A percentile compares a stretch with the other conserved stretches of the same genome.
Conservation (phyloP, 768 basidiomycete genomes). For the Hericium erinaceus region DNA sequence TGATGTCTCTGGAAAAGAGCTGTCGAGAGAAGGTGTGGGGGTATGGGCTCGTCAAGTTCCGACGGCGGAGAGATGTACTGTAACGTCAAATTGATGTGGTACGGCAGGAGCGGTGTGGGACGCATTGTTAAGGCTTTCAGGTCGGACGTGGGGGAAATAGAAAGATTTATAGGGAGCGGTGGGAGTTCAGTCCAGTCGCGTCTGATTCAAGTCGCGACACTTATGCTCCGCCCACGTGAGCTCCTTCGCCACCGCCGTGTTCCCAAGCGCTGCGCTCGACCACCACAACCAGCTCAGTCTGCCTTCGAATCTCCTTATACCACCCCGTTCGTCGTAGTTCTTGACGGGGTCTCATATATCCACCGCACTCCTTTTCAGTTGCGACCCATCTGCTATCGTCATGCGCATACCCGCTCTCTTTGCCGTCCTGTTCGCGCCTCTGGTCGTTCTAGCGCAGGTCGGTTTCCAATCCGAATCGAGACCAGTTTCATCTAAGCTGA, state of each 20-base stretch:
- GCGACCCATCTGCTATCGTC: background rate
- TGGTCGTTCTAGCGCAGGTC: background rate
- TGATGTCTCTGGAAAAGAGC: conserved; percentile 55
- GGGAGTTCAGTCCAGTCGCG: conserved; percentile 10
- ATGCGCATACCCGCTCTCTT: background rate
- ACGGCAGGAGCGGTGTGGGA: conserved; percentile 26
- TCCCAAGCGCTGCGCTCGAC: background rate
- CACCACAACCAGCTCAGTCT: background rate
- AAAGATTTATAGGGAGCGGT: too few species aligned
- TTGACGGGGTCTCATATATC: too few species aligned
- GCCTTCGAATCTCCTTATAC: too few species aligned
- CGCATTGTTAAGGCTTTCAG: too few species aligned
- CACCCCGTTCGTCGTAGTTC: too few species aligned
- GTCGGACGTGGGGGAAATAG: too few species aligned
- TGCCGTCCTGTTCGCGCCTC: background rate
- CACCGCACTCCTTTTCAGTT: too few species aligned
- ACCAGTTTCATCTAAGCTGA: too few species aligned
- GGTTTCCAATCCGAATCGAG: background rate
- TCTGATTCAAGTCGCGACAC: background rate
- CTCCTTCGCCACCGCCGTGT: too few species aligned
- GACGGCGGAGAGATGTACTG: conserved; percentile 49
- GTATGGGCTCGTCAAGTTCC: conserved; percentile 39
- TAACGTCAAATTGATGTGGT: conserved; percentile 39
- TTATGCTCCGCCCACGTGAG: background rate
- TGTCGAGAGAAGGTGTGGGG: conserved; percentile 50